Evolutionary conservation across 2,329 filamentous ascomycete genomes (phyloP), one percentile per base, ranked within the genome.

Genomic region (Curvularia verruculosa): DNA sequence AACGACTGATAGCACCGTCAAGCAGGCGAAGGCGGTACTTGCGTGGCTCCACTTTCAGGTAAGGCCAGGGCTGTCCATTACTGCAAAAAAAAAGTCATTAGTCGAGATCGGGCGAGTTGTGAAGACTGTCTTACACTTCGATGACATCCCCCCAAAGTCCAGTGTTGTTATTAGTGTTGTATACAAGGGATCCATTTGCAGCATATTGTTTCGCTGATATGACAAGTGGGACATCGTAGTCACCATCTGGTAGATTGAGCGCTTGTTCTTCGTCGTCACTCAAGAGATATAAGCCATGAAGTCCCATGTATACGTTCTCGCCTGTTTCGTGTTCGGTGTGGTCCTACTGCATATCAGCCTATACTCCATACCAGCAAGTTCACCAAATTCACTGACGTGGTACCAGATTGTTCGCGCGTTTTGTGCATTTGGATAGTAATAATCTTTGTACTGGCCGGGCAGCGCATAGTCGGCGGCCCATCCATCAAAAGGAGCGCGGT

Each of bases 41-140:
- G 63, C 84, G 79, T 3, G 83, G 83, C 68, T 87, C 81, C 6
- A 86, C 84, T 12, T 80, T 76, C 3, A 85, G 58, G 58, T 78
- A 85, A 3, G 84, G 84, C 84, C 84, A 87, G 2, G 84, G 84
- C 59, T 84, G 80, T 1, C 82, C 82, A 62, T 87, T 86, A 3
- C 66, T 67, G 44, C 7, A 15, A 23, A n/a, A 18, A 21, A 10
- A n/a, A 18, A 21, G 6, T 5, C 15, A 29, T 64, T 29, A 63
- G 57, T 43, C 1, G 26, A 5, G n/a, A 19, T 10, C 2, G 24
- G 5, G 29, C 28, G 15, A 5, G 5, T 8, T 13, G 6, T 5
- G 29, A 31, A 18, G 23, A 29, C 52, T 34, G 52, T 54, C 61
- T 28, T 54, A 64, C 62, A 86, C 84, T 43, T 85, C 80, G 49